These are phyloP conservation scores for Apiotrichum gamsii DNA, from an alignment of 1,284 basidiomycete species.

Conservation along the genomic window DNA sequence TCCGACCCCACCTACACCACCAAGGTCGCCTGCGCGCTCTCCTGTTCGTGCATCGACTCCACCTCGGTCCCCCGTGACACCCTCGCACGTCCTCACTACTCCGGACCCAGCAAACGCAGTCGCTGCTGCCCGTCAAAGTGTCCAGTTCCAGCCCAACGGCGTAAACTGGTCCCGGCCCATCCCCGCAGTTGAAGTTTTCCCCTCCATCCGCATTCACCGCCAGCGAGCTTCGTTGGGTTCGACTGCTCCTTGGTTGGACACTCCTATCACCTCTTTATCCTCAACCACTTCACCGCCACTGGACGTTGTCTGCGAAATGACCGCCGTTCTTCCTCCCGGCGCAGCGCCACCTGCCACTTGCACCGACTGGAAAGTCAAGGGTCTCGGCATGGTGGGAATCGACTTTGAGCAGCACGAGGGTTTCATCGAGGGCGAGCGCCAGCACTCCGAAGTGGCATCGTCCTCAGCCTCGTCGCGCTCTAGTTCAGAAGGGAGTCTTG, in stretches of 20 bases:
- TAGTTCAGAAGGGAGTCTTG: conserved; percentile 3
- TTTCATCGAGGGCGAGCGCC: no score
- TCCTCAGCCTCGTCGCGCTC: neutral
- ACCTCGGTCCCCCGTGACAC: neutral
- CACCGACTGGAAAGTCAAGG: conserved; percentile 8
- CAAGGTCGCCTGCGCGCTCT: neutral
- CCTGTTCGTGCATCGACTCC: neutral
- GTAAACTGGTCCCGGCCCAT: conserved; percentile 30
- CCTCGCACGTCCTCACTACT: neutral
- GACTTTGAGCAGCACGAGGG: neutral
- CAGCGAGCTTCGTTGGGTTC: no score
- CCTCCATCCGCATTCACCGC: no score
- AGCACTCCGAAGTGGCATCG: no score
- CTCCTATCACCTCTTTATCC: no score
- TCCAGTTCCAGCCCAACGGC: conserved; percentile 1
- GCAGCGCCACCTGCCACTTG: neutral
- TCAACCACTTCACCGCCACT: no score
- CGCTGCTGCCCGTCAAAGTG: neutral
- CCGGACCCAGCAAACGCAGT: conserved; percentile 1
- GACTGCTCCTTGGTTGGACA: no score
- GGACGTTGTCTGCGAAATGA: no score
- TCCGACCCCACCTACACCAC: no score
- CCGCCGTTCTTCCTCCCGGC: conserved; percentile 7
- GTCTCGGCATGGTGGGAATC: conserved; percentile 18
- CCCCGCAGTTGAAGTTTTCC: no score